Conservation (phyloP, 1,284 basidiomycete species). For the Exsudoporus floridanus region DNA sequence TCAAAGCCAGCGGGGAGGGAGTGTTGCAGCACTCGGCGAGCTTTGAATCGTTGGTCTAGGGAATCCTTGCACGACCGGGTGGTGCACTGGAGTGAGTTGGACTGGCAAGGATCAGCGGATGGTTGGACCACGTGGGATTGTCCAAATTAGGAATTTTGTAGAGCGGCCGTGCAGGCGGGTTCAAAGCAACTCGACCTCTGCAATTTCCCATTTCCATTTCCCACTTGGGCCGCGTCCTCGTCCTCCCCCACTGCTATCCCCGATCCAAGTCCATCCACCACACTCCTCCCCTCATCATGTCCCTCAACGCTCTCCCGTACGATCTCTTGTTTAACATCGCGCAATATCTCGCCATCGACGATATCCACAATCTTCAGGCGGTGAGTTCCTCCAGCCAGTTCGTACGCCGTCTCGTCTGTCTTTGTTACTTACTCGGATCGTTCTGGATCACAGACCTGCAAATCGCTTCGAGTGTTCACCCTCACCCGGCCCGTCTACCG, state of each 20-base stretch:
- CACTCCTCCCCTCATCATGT: slow-evolving; percentile 20
- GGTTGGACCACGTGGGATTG: background rate
- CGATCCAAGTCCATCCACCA: slow-evolving; percentile 8
- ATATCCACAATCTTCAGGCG: slow-evolving; percentile 56
- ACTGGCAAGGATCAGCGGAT: background rate
- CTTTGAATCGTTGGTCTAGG: too few species aligned
- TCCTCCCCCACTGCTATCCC: background rate
- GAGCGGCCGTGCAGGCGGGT: slow-evolving; percentile 5
- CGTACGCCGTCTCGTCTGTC: background rate
- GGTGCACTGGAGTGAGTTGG: too few species aligned
- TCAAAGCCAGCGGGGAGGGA: too few species aligned
- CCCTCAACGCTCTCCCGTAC: slow-evolving; percentile 56
- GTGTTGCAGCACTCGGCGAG: too few species aligned
- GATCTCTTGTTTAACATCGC: slow-evolving; percentile 68
- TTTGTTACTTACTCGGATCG: background rate
- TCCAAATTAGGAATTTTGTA: slow-evolving; percentile 16
- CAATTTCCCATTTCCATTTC: slow-evolving; percentile 21
- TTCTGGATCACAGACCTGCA: slow-evolving; percentile 50
- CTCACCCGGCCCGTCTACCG: slow-evolving; percentile 65
- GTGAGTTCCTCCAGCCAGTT: slow-evolving; percentile 42
- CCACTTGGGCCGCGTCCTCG: slow-evolving; percentile 10
- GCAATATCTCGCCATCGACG: slow-evolving; percentile 54
- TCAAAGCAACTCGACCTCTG: slow-evolving; percentile 4
- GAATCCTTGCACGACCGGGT: too few species aligned
- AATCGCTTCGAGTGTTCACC: slow-evolving; percentile 55